Evolutionary conservation across 169 alveolate genomes (phyloP).

Genomic region (Theileria sp.): DNA sequence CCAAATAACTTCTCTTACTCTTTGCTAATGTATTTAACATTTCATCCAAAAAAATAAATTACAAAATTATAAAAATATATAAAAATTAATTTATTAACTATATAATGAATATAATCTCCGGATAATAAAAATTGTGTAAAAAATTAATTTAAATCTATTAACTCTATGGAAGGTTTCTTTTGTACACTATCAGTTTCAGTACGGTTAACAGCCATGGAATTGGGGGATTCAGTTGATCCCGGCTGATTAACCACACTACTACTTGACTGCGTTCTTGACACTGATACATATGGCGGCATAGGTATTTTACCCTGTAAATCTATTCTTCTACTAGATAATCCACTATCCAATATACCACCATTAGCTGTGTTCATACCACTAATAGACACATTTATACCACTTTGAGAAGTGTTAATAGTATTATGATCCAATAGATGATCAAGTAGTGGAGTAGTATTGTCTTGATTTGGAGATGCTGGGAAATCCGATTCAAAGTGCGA

Average conservation of each 20-base stretch:
- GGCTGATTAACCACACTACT: too few relatives aligned
- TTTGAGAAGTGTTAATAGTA: neutral
- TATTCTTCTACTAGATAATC: neutral
- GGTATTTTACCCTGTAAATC: neutral
- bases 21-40: neutral
- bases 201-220: neutral
- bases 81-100: neutral
- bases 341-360: neutral
- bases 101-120: neutral
- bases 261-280: neutral
- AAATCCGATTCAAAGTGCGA: neutral
- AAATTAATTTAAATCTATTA: conserved; percentile 27
- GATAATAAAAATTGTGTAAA: neutral
- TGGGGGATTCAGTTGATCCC: neutral
- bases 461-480: conserved; percentile 7
- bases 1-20: neutral
- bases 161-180: conserved; percentile 24
- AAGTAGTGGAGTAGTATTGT: neutral
- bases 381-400: too few relatives aligned
- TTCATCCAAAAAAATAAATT: neutral
- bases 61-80: neutral
- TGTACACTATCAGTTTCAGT: neutral
- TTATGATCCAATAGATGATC: too few relatives aligned
- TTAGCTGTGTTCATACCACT: too few relatives aligned
- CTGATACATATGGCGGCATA: neutral